Percentiles rank a stretch among this genome's conserved stretches.
Evolutionary conservation across 208 protist species (phyloP).

Genomic region (Sergeia podlipaevii): DNA sequence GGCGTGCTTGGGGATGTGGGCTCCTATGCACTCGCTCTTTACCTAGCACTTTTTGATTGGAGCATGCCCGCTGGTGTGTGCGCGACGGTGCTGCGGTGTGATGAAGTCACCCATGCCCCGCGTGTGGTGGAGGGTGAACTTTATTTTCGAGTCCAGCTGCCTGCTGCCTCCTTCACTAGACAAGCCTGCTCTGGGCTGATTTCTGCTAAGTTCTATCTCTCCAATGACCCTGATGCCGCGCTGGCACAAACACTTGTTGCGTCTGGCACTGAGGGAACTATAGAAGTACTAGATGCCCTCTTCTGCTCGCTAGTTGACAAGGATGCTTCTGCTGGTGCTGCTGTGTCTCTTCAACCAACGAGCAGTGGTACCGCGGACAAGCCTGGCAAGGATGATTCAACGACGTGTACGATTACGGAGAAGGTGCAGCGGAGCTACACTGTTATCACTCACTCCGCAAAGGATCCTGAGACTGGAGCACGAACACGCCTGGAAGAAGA

Average conservation of each 20-base stretch:
- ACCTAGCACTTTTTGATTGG: slow-evolving; percentile 18
- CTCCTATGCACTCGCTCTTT: slow-evolving; percentile 14
- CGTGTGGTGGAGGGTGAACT: slow-evolving; percentile 18
- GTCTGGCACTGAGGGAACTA: slow-evolving; percentile 10
- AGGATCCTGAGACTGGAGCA: not conserved
- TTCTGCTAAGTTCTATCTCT: slow-evolving; percentile 13
- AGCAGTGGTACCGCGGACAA: not conserved
- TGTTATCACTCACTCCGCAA: not conserved
- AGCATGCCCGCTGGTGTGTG: slow-evolving; percentile 13
- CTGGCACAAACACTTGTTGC: slow-evolving; percentile 9
- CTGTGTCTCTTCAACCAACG: not conserved
- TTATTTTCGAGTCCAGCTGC: slow-evolving; percentile 9
- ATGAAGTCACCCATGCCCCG: slow-evolving; percentile 4
- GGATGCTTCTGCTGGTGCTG: not conserved
- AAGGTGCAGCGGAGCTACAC: not conserved
- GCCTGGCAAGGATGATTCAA: not conserved
- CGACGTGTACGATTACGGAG: not conserved
- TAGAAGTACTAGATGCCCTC: slow-evolving; percentile 7
- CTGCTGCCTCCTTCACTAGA: not conserved
- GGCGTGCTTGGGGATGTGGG: slow-evolving; percentile 31
- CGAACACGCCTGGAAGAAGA: not conserved
- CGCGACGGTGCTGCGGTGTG: slow-evolving; percentile 10
- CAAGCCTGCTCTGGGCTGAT: not conserved
- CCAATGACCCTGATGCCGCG: slow-evolving; percentile 6
- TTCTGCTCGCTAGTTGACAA: slow-evolving; percentile 6